phyloP scores from a whole-genome alignment of 78 protist species.

The Emiliania huxleyi region DNA sequence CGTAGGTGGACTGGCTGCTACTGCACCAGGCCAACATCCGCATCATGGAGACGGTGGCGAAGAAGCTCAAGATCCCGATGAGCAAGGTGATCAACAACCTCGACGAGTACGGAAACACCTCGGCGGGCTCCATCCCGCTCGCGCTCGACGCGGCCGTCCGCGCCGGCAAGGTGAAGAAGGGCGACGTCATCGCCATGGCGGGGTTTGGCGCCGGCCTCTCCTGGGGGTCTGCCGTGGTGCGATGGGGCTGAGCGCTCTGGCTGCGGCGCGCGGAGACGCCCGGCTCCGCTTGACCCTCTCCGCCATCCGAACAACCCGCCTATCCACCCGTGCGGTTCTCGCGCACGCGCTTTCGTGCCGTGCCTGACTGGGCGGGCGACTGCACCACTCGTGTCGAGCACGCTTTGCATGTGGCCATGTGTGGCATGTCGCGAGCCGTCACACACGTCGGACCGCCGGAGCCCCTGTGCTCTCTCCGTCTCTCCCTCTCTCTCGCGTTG shows the following conservation, averaged over 20 bases:
- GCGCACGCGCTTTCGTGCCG: too few species aligned
- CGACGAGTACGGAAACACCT: constrained; percentile 31
- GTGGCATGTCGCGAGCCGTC: too few species aligned
- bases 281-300: too few species aligned
- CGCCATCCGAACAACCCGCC: too few species aligned
- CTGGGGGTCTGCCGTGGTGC: constrained; percentile 13
- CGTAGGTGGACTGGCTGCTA: constrained; percentile 25
- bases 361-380: too few species aligned
- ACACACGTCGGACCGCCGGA: too few species aligned
- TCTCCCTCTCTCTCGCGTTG: too few species aligned
- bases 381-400: too few species aligned
- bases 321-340: too few species aligned
- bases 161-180: constrained; percentile 24
- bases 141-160: constrained; percentile 40
- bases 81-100: constrained; percentile 31
- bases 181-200: constrained; percentile 28
- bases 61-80: constrained; percentile 24
- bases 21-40: constrained; percentile 29
- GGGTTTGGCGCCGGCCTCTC: constrained; percentile 38
- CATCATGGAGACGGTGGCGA: constrained; percentile 38
- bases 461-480: too few species aligned
- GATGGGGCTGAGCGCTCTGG: constrained; percentile 11
- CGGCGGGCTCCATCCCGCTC: constrained; percentile 38
- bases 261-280: not conserved
- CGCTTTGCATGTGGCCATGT: too few species aligned